These are phyloP conservation scores for Populus hybrid DNA, from an alignment of 441 rosid species.

Conservation along the genomic window DNA sequence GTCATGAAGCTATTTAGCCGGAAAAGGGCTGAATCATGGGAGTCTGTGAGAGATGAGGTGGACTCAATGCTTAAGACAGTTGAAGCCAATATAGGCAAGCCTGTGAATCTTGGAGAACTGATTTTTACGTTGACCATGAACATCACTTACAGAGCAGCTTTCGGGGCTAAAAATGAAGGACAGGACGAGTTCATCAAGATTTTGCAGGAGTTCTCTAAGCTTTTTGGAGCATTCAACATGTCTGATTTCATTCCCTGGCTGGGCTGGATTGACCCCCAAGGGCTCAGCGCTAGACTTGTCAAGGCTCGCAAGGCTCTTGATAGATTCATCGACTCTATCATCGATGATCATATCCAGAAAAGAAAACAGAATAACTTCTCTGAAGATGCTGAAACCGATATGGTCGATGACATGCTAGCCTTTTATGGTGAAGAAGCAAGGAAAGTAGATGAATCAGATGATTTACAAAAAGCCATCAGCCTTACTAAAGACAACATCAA, in stretches of 20 bases:
- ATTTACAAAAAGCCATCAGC: constrained; percentile 59
- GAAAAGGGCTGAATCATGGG: constrained; percentile 91
- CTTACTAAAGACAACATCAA: constrained; percentile 83
- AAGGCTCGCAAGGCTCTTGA: constrained; percentile 71
- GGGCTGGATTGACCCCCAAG: constrained; percentile 75
- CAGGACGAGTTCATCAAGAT: constrained; percentile 76
- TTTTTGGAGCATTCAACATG: constrained; percentile 89
- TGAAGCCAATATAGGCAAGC: constrained; percentile 41
- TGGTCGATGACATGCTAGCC: constrained; percentile 90
- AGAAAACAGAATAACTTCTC: constrained; percentile 15
- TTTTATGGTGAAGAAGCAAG: constrained; percentile 68
- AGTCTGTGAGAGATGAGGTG: constrained; percentile 84
- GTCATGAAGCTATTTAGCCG: constrained; percentile 92
- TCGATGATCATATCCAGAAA: constrained; percentile 73
- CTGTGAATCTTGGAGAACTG: constrained; percentile 69
- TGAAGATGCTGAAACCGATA: constrained; percentile 57
- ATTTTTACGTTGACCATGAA: constrained; percentile 71
- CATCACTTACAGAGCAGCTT: constrained; percentile 77
- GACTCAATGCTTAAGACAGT: constrained; percentile 44
- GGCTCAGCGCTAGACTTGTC: constrained; percentile 46
- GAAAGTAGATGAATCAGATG: constrained; percentile 49
- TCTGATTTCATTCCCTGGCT: constrained; percentile 81
- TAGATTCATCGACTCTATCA: constrained; percentile 66
- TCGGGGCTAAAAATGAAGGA: constrained; percentile 60
- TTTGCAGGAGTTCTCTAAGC: constrained; percentile 88